Conservation (phyloP, 2,329 filamentous ascomycete genomes). For the Penicillium aurantiogriseum region DNA sequence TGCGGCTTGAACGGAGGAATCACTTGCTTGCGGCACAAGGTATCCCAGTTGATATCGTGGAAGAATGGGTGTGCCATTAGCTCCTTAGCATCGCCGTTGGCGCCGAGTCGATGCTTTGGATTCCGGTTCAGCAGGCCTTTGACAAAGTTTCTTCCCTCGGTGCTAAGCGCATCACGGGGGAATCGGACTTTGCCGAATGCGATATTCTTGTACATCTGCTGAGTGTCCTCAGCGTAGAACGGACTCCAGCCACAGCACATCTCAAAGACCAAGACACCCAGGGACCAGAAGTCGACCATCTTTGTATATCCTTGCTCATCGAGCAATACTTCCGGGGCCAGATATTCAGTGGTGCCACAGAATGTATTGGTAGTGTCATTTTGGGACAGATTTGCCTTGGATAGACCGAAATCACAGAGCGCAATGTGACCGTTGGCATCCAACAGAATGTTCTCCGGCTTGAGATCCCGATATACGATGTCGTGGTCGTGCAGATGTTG, state of each 20-base stretch:
- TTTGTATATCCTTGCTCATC: conserved; percentile 98
- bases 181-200: conserved; percentile 98
- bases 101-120: conserved; percentile 89
- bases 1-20: conserved; percentile 97
- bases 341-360: conserved; percentile 95
- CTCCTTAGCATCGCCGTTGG: conserved; percentile 86
- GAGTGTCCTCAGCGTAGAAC: conserved; percentile 97
- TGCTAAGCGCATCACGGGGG: conserved; percentile 87
- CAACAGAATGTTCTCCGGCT: conserved; percentile 94
- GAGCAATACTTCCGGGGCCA: conserved; percentile 89
- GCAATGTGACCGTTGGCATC: conserved; percentile 98
- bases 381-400: conserved; percentile 94
- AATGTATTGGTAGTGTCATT: conserved; percentile 99
- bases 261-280: conserved; percentile 95
- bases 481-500: conserved; percentile 95
- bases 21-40: conserved; percentile 83
- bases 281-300: conserved; percentile 99
- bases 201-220: conserved; percentile 99
- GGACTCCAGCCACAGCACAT: conserved; percentile 99
- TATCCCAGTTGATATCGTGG: conserved; percentile 86
- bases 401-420: conserved; percentile 94
- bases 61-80: conserved; percentile 95
- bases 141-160: conserved; percentile 95
- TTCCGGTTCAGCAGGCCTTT: conserved; percentile 97
- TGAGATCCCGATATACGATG: conserved; percentile 95